Base-by-base conservation (phyloP, 225 moss, liverwort and hornwort species). In the Bryoerythrophyllum caledonicum region DNA sequence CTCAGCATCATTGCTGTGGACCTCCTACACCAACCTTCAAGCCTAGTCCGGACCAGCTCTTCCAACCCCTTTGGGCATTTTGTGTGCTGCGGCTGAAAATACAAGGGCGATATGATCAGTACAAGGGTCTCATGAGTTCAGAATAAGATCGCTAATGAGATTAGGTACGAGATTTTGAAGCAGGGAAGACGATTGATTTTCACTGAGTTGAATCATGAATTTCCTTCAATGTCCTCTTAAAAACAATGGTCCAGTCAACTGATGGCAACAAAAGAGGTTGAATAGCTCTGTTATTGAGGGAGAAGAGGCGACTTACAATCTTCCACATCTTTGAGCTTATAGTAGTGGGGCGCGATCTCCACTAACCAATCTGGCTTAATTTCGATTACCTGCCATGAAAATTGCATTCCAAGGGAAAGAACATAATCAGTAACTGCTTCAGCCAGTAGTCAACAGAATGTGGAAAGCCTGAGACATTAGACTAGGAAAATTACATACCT, bases 321-420 rank as follows among this genome's bases (percentile, higher is more conserved):
- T 81, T 95, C 91, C 34, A 99, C 95, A 77, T 99, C 97, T 46
- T 91, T 91, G 56, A 90, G 78, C 82, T 93, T 91, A 79, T 93
- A 99, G 82, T 91, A 95, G 72, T 99, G 97, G 16, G 95, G 95
- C 17, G 97, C 95, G 54, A 99, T 95, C 81, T 99, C 97, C 66
- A 93, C 90, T 58, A 99, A 82, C 97, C 95, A 99, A 21, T 95
- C 93, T 4, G 95, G 91, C 88, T 99, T 94, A n/a, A 99, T 84
- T 84, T 95, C 95, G 68, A 93, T 93, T 2, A 89, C 86, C 86
- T 88, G 76, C 56, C 56, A 78, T 62, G 19, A 21, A 52, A 62
- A 65, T 34, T 8, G 19, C 78, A 75, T 54, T 79, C 40, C 43
- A 26, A 51, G 20, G 14, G 40, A 72, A 20, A 41, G 20, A 1